phyloP scores from a whole-genome alignment of 1,139 yeast species.

The Blastobotrys apis region DNA sequence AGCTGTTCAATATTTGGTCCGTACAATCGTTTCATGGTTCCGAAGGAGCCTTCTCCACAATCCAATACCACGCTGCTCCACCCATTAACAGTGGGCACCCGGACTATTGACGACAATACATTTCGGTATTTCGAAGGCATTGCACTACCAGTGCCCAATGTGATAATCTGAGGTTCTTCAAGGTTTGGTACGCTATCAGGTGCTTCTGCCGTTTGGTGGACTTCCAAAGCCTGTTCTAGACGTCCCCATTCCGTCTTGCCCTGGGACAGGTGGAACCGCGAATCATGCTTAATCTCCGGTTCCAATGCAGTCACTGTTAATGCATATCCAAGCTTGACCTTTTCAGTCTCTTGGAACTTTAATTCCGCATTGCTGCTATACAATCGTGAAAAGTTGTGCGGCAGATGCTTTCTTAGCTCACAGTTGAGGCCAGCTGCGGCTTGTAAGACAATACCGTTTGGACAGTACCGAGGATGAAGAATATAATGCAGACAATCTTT shows the following conservation, averaged over 20 bases:
- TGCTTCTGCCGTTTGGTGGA: not conserved
- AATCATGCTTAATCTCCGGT: conserved; percentile 19
- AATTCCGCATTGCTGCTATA: conserved; percentile 26
- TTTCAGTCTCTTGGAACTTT: conserved; percentile 10
- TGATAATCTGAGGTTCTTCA: conserved; percentile 52
- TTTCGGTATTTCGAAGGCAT: conserved; percentile 81
- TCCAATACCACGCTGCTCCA: conserved; percentile 51
- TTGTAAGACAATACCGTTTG: conserved; percentile 56
- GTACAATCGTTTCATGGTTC: conserved; percentile 61
- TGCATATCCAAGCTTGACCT: conserved; percentile 18
- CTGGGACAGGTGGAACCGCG: conserved; percentile 10
- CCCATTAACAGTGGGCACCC: conserved; percentile 48
- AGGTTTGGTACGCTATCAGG: not conserved
- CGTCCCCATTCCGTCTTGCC: conserved; percentile 18
- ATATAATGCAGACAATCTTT: conserved; percentile 55
- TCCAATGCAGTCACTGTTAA: conserved; percentile 23
- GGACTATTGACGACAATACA: conserved; percentile 70
- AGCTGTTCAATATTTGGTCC: conserved; percentile 44
- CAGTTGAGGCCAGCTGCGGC: conserved; percentile 52
- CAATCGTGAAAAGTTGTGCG: conserved; percentile 51
- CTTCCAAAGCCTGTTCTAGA: conserved; percentile 3
- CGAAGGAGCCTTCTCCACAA: conserved; percentile 91
- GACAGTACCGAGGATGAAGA: conserved; percentile 61
- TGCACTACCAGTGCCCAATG: conserved; percentile 94
- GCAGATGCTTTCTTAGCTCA: conserved; percentile 54